phyloP scores from a whole-genome alignment of 805 yeast species.

The Cyberlindnera misumaiensis region DNA sequence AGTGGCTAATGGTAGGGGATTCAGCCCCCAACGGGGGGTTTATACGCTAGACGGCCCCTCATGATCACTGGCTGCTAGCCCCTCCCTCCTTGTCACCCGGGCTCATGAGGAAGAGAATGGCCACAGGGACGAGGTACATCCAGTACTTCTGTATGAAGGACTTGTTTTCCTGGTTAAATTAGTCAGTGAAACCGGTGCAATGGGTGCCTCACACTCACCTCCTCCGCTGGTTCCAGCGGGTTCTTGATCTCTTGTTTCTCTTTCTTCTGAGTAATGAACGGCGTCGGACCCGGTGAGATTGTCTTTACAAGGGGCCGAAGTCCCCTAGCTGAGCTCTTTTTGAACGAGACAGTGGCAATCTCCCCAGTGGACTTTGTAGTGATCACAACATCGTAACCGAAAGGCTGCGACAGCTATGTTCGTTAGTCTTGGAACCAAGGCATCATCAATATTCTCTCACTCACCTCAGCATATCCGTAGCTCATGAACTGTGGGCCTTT shows the following conservation, averaged over 20 bases:
- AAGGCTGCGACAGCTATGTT: constrained; percentile 7
- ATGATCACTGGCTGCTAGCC: constrained; percentile 8
- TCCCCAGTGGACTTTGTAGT: constrained; percentile 17
- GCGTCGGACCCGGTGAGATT: constrained; percentile 10
- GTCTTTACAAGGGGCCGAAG: constrained; percentile 9
- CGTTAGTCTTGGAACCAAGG: not conserved
- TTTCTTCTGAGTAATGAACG: constrained; percentile 1
- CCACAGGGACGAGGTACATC: constrained; percentile 51
- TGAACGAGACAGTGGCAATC: constrained; percentile 10
- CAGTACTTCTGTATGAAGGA: constrained; percentile 57
- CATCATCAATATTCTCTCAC: not conserved
- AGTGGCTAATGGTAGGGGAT: too few relatives aligned
- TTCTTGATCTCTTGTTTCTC: constrained; percentile 3
- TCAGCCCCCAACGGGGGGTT: too few relatives aligned
- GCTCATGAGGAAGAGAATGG: constrained; percentile 28
- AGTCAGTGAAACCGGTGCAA: too few relatives aligned
- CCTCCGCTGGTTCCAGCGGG: not conserved
- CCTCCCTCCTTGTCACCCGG: too few relatives aligned
- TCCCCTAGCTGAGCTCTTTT: constrained; percentile 7
- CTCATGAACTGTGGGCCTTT: constrained; percentile 11
- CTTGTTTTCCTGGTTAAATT: constrained; percentile 4
- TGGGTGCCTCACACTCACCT: too few relatives aligned
- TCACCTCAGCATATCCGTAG: constrained; percentile 13
- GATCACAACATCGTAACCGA: constrained; percentile 13
- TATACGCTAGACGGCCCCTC: too few relatives aligned